Conservation (phyloP, 2,329 filamentous ascomycete species). For the Penicillium nordicum region DNA sequence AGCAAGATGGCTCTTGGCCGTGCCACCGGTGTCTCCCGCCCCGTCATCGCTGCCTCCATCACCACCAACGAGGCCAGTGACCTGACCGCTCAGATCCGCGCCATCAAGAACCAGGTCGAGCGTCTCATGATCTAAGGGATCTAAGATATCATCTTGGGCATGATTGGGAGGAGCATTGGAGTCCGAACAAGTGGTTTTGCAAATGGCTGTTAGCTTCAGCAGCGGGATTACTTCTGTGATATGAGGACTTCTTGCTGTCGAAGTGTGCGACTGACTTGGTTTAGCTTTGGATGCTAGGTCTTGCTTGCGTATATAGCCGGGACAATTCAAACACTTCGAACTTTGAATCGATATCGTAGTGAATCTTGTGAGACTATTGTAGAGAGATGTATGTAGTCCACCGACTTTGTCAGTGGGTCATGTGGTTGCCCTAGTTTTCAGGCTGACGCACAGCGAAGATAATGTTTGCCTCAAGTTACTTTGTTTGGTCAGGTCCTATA, state of each 20-base stretch:
- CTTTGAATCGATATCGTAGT: neutral
- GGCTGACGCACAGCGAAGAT: neutral
- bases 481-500: neutral
- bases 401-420: neutral
- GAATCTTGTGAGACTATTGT: neutral
- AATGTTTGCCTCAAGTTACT: neutral
- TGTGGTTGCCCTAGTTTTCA: neutral
- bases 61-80: conserved; percentile 90
- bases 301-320: neutral
- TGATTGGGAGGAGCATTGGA: neutral
- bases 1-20: conserved; percentile 81
- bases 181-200: neutral
- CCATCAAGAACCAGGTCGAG: conserved; percentile 85
- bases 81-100: conserved; percentile 79
- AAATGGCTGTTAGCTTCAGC: neutral
- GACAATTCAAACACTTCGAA: conserved; percentile 7
- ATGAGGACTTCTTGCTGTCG: neutral
- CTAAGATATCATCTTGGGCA: neutral
- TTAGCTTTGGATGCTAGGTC: neutral
- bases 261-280: neutral
- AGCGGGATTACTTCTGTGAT: neutral
- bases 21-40: conserved; percentile 81
- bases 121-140: conserved; percentile 8
- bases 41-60: conserved; percentile 84
- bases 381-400: neutral